phyloP scores from a whole-genome alignment of 1,284 basidiomycete species.

The Ceratobasidium sp. region DNA sequence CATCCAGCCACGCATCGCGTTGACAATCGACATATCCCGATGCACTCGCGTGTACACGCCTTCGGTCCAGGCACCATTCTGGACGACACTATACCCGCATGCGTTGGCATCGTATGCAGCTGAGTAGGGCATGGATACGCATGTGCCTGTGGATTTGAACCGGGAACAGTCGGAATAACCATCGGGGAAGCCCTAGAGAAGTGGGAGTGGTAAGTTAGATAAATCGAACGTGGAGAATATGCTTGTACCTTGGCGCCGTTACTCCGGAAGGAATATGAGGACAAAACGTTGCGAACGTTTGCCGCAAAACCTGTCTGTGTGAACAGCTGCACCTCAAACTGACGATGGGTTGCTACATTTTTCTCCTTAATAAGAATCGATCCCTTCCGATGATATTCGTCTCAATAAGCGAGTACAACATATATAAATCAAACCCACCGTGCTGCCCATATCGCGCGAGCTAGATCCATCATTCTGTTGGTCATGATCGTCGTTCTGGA shows the following conservation, averaged over 20 bases:
- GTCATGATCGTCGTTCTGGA: constrained; percentile 43
- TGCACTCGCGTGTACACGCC: constrained; percentile 41
- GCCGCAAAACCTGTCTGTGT: constrained; percentile 37
- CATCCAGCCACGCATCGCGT: constrained; percentile 42
- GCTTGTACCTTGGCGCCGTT: constrained; percentile 35
- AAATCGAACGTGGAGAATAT: neutral
- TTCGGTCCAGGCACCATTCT: constrained; percentile 32
- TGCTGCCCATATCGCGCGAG: constrained; percentile 39
- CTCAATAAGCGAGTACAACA: neutral
- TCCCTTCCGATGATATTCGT: neutral
- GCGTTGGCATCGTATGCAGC: constrained; percentile 41
- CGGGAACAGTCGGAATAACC: constrained; percentile 42
- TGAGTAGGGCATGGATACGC: constrained; percentile 41
- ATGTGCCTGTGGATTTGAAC: constrained; percentile 33
- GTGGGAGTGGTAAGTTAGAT: neutral
- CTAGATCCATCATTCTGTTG: constrained; percentile 43
- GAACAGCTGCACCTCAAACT: constrained; percentile 39
- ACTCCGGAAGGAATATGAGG: constrained; percentile 39
- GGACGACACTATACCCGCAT: constrained; percentile 34
- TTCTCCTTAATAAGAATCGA: constrained; percentile 41
- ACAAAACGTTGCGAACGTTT: constrained; percentile 34
- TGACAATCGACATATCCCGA: constrained; percentile 43
- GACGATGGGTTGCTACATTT: constrained; percentile 37
- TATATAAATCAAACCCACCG: neutral
- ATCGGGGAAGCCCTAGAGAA: constrained; percentile 39